These are phyloP conservation scores for Xylaria sp. DNA, from an alignment of 2,329 filamentous ascomycete species.

Conservation along the genomic window DNA sequence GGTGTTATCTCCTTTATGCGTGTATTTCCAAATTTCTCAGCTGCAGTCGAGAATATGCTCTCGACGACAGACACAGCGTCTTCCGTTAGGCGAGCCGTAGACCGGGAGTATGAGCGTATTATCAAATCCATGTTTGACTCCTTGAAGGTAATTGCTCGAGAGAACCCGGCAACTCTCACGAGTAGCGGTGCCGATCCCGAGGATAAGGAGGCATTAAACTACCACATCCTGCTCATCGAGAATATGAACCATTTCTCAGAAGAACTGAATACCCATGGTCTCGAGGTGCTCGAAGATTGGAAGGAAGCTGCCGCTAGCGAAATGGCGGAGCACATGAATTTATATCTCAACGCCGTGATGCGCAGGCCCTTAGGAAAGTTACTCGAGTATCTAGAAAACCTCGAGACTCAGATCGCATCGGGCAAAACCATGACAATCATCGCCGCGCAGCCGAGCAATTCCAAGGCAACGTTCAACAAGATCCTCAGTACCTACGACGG, in stretches of 20 bases:
- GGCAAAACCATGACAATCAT: constrained; percentile 72
- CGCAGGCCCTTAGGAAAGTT: constrained; percentile 89
- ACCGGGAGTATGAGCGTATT: constrained; percentile 87
- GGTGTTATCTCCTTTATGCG: constrained; percentile 96
- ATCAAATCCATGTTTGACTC: constrained; percentile 98
- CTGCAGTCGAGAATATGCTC: constrained; percentile 86
- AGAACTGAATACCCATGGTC: constrained; percentile 80
- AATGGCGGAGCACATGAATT: constrained; percentile 84
- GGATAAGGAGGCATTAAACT: constrained; percentile 96
- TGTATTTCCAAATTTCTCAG: constrained; percentile 88
- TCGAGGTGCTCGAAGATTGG: constrained; percentile 85
- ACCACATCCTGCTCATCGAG: constrained; percentile 96
- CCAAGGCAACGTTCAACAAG: constrained; percentile 85
- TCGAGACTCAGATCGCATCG: constrained; percentile 75
- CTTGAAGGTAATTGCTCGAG: constrained; percentile 88
- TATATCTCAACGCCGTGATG: constrained; percentile 90
- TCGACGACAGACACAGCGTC: constrained; percentile 65
- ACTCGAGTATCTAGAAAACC: constrained; percentile 89
- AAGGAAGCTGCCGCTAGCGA: constrained; percentile 80
- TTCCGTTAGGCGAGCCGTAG: constrained; percentile 78
- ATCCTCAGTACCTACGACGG: constrained; percentile 81
- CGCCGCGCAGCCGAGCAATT: constrained; percentile 83
- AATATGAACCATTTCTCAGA: constrained; percentile 99
- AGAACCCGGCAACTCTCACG: constrained; percentile 65
- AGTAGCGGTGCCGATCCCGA: constrained; percentile 69